Percentiles rank a stretch among this genome's conserved stretches.
phyloP scores from a whole-genome alignment of 2,329 filamentous ascomycete species.

The Xylaria sp. region DNA sequence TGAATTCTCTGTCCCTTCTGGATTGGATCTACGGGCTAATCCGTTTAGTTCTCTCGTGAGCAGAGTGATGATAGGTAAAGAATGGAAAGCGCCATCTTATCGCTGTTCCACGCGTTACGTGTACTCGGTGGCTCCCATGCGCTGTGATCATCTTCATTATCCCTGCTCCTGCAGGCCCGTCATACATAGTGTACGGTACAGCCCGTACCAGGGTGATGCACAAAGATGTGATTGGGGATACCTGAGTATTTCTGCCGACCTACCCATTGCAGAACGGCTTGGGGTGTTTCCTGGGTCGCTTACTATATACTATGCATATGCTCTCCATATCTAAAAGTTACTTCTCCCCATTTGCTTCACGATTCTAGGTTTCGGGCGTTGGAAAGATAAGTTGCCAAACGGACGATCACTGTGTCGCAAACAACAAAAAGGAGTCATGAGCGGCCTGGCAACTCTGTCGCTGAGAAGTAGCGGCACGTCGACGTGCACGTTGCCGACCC shows the following conservation, averaged over 20 bases:
- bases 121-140: neutral
- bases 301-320: slow-evolving; percentile 9
- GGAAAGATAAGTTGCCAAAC: neutral
- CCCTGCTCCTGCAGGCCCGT: slow-evolving; percentile 24
- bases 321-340: neutral
- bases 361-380: neutral
- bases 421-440: slow-evolving; percentile 18
- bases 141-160: slow-evolving; percentile 5
- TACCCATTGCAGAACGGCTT: slow-evolving; percentile 17
- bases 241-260: slow-evolving; percentile 1
- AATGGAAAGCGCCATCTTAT: neutral
- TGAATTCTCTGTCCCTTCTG: neutral
- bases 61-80: neutral
- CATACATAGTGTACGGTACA: slow-evolving; percentile 7
- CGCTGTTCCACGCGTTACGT: slow-evolving; percentile 16
- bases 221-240: slow-evolving; percentile 19
- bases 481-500: slow-evolving; percentile 27
- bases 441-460: slow-evolving; percentile 4
- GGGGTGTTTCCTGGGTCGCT: slow-evolving; percentile 5
- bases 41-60: neutral
- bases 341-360: neutral
- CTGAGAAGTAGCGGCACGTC: slow-evolving; percentile 4
- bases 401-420: neutral
- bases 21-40: neutral
- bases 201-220: slow-evolving; percentile 4